Evolutionary conservation across 2,329 filamentous ascomycete species (phyloP), one percentile per base, ranked within the genome.

Genomic region (Remersonia thermophila): DNA sequence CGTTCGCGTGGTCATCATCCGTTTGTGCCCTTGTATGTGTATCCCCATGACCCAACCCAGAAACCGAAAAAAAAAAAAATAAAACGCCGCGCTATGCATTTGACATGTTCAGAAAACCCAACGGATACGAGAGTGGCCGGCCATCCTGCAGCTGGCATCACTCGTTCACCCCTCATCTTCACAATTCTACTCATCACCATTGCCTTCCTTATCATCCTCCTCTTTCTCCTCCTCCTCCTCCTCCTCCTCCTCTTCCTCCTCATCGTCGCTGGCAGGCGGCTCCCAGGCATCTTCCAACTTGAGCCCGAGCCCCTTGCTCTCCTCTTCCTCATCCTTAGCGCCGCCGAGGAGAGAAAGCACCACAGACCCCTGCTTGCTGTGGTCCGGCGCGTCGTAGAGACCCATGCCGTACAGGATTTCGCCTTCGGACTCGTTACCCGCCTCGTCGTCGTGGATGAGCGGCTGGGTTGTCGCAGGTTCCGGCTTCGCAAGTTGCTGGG

Each of bases 201-300:
- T n/a, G n/a, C 15, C 12, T 12, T n/a, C 16, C 8, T 30, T 41
- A 26, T 39, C 32, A 7, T 35, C 28, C 7, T 38, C 38, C 12
- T 33, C 33, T 4, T 39, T 40, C 2, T 63, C 62, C 1, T 61
- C 53, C 3, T 63, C 62, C 0, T 64, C 59, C 2, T 66, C 64
- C 0, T 67, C 61, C 0, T 69, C 65, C 0, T 65, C 65, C 1
- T 67, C 67, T 0, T 66, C 66, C 12, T 72, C 74, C 2, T 73
- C 73, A 14, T 78, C 74, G 4, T 71, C 67, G 31, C 73, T 71
- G 8, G 66, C 67, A 1, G 77, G 79, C 13, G 69, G 82, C 55
- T 74, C 79, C 81, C 70, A 89, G 0, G 81, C 82, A 54, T 87
- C 82, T 56, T 89, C 83, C 3, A 91, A 62, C 54, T 86, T 89